A percentile compares a stretch with the other conserved stretches of the same genome.
Conservation (phyloP, 352 stramenopile genomes). For the Phytophthora fragariaefolia region DNA sequence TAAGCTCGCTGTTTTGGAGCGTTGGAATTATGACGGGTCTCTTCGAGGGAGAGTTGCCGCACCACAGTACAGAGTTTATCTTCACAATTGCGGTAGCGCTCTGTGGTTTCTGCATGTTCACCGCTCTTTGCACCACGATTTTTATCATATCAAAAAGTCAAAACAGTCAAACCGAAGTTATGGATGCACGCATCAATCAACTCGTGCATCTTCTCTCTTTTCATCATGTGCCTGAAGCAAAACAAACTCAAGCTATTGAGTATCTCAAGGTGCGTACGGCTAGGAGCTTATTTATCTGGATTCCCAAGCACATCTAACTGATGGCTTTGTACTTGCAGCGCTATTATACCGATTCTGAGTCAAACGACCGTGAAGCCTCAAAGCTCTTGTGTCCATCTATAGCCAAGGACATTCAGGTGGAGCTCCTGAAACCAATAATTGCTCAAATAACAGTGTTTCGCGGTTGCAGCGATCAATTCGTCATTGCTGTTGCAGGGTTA, state of each 20-base stretch:
- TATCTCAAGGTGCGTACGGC: conserved; percentile 2
- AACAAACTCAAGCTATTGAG: not conserved
- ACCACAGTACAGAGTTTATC: not conserved
- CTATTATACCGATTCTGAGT: conserved; percentile 57
- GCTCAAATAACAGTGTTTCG: conserved; percentile 55
- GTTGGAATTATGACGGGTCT: conserved; percentile 4
- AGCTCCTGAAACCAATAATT: conserved; percentile 59
- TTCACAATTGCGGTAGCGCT: not conserved
- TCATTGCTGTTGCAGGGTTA: conserved; percentile 59
- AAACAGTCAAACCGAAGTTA: not conserved
- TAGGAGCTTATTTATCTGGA: not conserved
- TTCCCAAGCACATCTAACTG: too few relatives aligned
- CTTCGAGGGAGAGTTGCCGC: not conserved
- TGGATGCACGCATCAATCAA: not conserved
- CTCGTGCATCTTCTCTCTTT: not conserved
- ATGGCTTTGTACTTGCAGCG: too few relatives aligned
- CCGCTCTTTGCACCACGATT: not conserved
- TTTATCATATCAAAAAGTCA: not conserved
- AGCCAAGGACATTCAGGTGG: conserved; percentile 70
- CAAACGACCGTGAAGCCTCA: conserved; percentile 68
- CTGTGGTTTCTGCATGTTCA: conserved; percentile 1
- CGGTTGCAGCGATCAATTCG: conserved; percentile 56
- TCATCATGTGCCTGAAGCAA: not conserved
- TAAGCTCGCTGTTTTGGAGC: not conserved
- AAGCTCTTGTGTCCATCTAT: conserved; percentile 71